Evolutionary conservation across 345 rosid genomes (phyloP), one percentile per base, ranked within the genome.

Genomic region (Isatis tinctoria): DNA sequence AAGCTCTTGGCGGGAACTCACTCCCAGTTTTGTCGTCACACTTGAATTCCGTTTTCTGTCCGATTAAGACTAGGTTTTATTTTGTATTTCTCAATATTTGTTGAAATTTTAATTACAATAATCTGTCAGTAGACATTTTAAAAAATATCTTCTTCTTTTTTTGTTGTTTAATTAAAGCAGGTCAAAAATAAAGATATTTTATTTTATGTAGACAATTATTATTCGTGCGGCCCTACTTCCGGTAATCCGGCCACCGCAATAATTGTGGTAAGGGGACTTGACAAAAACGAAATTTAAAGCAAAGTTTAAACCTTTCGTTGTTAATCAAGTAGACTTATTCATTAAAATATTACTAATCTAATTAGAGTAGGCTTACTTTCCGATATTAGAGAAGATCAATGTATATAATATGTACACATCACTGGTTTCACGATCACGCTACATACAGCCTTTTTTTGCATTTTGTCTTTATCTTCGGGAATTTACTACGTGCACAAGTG

Each of bases 401-500:
- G 60, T 45, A 28, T 10, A 20, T 24, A 65, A 41, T 60, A 51
- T 62, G 53, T 49, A 72, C 70, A 54, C 65, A 54, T 10, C 41
- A 47, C 32, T 39, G 47, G 12, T 11, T 63, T 22, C 57, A 51
- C 37, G 65, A 63, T 32, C 17, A 65, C 40, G 17, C 30, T 65
- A 65, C 65, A 41, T 56, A 52, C 40, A 43, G 24, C n/a, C 8
- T 11, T 4, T 27, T 8, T 28, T 51, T n/a, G 10, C 5, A 4
- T 28, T 17, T 33, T 9, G 6, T 6, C 13, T 13, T 16, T 14
- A 13, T 12, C 11, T 27, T 28, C 36, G 14, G 20, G 37, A 14
- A 53, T 10, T 18, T n/a, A 57, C 35, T 28, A 74, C 73, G 78
- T 67, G 68, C 73, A 49, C 45, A 74, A 59, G 73, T 67, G 78